Evolutionary conservation across 805 yeast genomes (phyloP), one percentile per base, ranked within the genome.

Genomic region (Candida easanensis): DNA sequence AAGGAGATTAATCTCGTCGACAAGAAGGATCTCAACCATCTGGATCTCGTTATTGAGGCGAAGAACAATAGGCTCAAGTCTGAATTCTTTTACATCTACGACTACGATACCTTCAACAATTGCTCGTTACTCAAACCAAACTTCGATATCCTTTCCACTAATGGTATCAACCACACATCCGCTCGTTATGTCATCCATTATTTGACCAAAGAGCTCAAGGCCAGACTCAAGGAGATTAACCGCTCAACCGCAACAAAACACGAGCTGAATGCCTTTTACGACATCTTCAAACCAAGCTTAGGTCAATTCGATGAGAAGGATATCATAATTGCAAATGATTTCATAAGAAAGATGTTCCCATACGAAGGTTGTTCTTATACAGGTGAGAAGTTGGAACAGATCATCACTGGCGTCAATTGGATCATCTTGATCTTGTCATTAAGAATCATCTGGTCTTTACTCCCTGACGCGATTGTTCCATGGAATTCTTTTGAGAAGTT

Each of bases 331-430:
- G 61, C 61, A 18, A 59, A 58, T 27, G 50, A 50, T 4, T 53
- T 58, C n/a, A 45, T 66, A 27, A 57, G 47, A 44, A 40, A 45
- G 1, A 51, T 65, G 51, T 66, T 66, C 52, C 70, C 70, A 15
- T 62, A 57, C 41, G 62, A 61, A 33, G 70, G 70, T 2, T 66
- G 70, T 39, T 61, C 69, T 4, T 53, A 57, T 32, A 61, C 61
- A 5, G 69, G 67, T 13, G 54, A 45, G 1, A 61, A 56, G 19
- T 36, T 66, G 27, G 57, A 55, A 28, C 31, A 46, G 20, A 52
- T 56, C 23, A 54, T 66, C 20, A 38, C 45, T 5, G 42, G 47
- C 4, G 53, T 54, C 15, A 50, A 50, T 19, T 58, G 58, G 51
- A 51, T 56, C 28, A 59, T 61, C 7, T 32, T 65, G 23, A 56